A percentile compares a stretch with the other conserved stretches of the same genome.
Conservation (phyloP, 441 rosid species). For the Populus hybrid region DNA sequence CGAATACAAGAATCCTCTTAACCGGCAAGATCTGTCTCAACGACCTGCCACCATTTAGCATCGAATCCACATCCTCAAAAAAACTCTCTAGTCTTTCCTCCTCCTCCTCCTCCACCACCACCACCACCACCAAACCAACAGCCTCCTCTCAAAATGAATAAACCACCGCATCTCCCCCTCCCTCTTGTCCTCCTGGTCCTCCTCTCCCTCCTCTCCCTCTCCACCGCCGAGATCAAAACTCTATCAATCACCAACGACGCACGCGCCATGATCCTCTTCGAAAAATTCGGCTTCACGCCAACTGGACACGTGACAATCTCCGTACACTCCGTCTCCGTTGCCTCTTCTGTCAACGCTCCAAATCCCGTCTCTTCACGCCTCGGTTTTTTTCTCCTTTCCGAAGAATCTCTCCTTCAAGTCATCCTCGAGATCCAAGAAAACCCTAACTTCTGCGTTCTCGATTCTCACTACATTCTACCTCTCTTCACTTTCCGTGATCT, state of each 20-base stretch:
- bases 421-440: slow-evolving; percentile 78
- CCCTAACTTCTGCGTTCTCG: slow-evolving; percentile 82
- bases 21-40: too few species aligned
- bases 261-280: slow-evolving; percentile 93
- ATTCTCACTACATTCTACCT: slow-evolving; percentile 49
- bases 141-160: too few species aligned
- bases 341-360: slow-evolving; percentile 39
- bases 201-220: slow-evolving; percentile 27
- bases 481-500: slow-evolving; percentile 90
- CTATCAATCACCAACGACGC: slow-evolving; percentile 57
- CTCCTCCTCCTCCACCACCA: background rate
- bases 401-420: slow-evolving; percentile 83
- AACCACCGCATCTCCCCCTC: too few species aligned
- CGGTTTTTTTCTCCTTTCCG: slow-evolving; percentile 94
- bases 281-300: slow-evolving; percentile 93
- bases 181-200: slow-evolving; percentile 20
- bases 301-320: slow-evolving; percentile 64
- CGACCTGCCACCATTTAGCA: too few species aligned
- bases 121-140: too few species aligned
- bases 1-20: too few species aligned
- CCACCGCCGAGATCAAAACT: slow-evolving; percentile 85
- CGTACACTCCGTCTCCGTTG: slow-evolving; percentile 65
- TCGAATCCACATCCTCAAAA: too few species aligned
- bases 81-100: too few species aligned
- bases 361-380: slow-evolving; percentile 64